Evolutionary conservation across 1,139 yeast species (phyloP), one percentile per base, ranked within the genome.

Genomic region (Suhomyces atakaporum): DNA sequence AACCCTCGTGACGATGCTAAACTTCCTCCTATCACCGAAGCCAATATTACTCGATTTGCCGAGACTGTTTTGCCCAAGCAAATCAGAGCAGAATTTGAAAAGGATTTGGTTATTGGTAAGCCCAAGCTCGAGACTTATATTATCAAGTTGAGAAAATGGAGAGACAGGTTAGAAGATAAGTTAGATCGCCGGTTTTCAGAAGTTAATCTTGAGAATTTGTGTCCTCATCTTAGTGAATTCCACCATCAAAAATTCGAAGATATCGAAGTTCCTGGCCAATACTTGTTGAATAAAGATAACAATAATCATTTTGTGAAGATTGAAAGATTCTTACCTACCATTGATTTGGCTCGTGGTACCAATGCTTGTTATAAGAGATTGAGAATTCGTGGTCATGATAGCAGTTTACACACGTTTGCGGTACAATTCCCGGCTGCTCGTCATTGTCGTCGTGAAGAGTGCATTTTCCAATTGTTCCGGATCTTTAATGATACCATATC

Each of bases 161-260:
- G 96, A 51, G 94, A 89, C 51, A 72, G 97, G 35, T 71, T 92
- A 43, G 98, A 92, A 59, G 95, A 86, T 49, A 88, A 87, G 57
- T 73, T 94, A 44, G 98, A 92, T 56, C 75, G 97, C 51, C 75
- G 85, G 40, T 79, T 82, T 47, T 79, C 84, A 8, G 83, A 81
- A 51, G 79, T 86, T 31, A 85, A 89, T 49, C 67, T 94, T 50
- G 98, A 94, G 60, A 83, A 89, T 40, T 73, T 92, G 46, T 89
- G 97, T 55, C 97, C 97, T 18, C 97, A 90, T 50, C 72, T 94
- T 58, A 85, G 95, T 59, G 97, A 90, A 58, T 92, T 94, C 77
- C 98, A 94, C 58, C 96, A 92, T 58, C 98, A 92, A 59, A 90
- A 89, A 64, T 94, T 92, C 58, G 99, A 94, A 60, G 97, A 94